Evolutionary conservation across 2,329 filamentous ascomycete species (phyloP).

Genomic region (Colletotrichum sp.): DNA sequence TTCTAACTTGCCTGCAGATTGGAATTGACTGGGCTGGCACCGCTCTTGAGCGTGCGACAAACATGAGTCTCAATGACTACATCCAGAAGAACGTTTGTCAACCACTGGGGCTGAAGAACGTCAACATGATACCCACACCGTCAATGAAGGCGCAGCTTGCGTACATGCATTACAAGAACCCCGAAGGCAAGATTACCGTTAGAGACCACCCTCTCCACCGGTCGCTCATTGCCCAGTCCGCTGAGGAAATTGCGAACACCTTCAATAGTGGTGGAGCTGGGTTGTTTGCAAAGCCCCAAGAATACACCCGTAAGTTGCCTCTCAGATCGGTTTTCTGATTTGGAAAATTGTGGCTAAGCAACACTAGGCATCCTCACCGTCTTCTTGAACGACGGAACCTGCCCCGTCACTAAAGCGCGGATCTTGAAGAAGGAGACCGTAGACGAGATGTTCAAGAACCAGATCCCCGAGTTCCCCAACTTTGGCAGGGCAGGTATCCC

Average conservation of each 20-base stretch:
- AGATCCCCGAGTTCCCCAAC: conserved; percentile 59
- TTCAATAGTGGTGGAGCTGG: conserved; percentile 68
- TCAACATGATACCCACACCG: conserved; percentile 60
- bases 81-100: conserved; percentile 50
- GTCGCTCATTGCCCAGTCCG: conserved; percentile 43
- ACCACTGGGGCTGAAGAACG: conserved; percentile 51
- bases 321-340: fast-evolving
- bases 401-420: conserved; percentile 55
- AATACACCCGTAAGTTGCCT: conserved; percentile 57
- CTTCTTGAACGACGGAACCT: conserved; percentile 68
- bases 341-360: background rate
- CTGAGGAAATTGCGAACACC: conserved; percentile 30
- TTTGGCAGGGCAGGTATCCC: conserved; percentile 50
- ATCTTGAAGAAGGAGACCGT: conserved; percentile 64
- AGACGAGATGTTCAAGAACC: conserved; percentile 68
- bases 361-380: conserved; percentile 59
- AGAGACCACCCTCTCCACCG: conserved; percentile 56
- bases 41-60: conserved; percentile 48
- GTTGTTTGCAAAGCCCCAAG: conserved; percentile 61
- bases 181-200: conserved; percentile 42
- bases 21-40: conserved; percentile 59
- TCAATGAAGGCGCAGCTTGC: conserved; percentile 60
- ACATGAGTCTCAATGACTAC: conserved; percentile 50
- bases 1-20: conserved; percentile 37
- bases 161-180: conserved; percentile 57